These are phyloP conservation scores for Ambrosiella xylebori DNA, from an alignment of 2,329 filamentous ascomycete species.

Conservation along the genomic window DNA sequence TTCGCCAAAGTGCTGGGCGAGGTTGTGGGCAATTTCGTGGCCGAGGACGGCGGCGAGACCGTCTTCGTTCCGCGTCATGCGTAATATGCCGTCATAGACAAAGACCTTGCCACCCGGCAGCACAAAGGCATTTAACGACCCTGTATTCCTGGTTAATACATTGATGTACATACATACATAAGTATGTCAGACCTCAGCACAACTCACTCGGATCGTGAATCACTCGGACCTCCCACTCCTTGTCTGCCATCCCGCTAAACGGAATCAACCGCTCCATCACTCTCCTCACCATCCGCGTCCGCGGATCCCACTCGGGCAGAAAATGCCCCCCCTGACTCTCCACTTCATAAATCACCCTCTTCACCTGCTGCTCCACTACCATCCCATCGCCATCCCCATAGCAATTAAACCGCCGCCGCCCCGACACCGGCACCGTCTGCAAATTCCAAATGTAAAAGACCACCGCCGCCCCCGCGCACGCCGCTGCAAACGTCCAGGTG, in stretches of 20 bases:
- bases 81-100: slow-evolving; percentile 56
- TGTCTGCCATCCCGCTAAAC: slow-evolving; percentile 40
- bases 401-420: slow-evolving; percentile 57
- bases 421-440: slow-evolving; percentile 56
- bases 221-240: slow-evolving; percentile 55
- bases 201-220: slow-evolving; percentile 44
- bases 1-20: slow-evolving; percentile 52
- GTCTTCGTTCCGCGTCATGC: slow-evolving; percentile 48
- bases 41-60: slow-evolving; percentile 59
- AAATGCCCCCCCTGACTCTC: slow-evolving; percentile 35
- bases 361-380: slow-evolving; percentile 38
- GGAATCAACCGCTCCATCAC: slow-evolving; percentile 52
- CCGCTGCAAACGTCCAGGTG: slow-evolving; percentile 24
- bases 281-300: slow-evolving; percentile 35
- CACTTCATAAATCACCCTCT: slow-evolving; percentile 37
- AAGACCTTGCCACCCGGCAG: slow-evolving; percentile 67
- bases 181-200: neutral
- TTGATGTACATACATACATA: neutral
- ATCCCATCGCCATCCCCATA: slow-evolving; percentile 28
- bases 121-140: slow-evolving; percentile 56
- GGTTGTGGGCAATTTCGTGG: slow-evolving; percentile 65
- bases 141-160: slow-evolving; percentile 16
- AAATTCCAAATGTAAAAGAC: slow-evolving; percentile 51
- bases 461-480: slow-evolving; percentile 27
- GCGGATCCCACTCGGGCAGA: slow-evolving; percentile 40